These are phyloP conservation scores for Cucumis sativus DNA, from an alignment of 306 rosid genomes.

Conservation along the genomic window Cucumber_9930_V3 NC_026659.2:28357001-28357500, in stretches of 20 bases:
- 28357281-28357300: slow-evolving; percentile 1
- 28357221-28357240: not conserved
- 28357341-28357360: not conserved
- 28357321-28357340: not conserved
- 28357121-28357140: not conserved
- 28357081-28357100: not conserved
- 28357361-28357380: slow-evolving; percentile 9
- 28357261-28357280: not conserved
- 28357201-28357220: not conserved
- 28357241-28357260: slow-evolving; percentile 22
- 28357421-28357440: slow-evolving; percentile 34
- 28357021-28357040: too few relatives aligned
- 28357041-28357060: too few relatives aligned
- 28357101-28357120: not conserved
- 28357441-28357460: not conserved
- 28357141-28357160: slow-evolving; percentile 40
- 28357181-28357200: not conserved
- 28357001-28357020: too few relatives aligned
- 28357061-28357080: not conserved
- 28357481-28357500: too few relatives aligned
- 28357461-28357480: too few relatives aligned
- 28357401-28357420: slow-evolving; percentile 30
- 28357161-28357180: slow-evolving; percentile 22
- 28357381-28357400: not conserved
- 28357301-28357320: not conserved